These are phyloP conservation scores for Comarum palustre DNA, from an alignment of 306 rosid species.

Conservation along the genomic window DNA sequence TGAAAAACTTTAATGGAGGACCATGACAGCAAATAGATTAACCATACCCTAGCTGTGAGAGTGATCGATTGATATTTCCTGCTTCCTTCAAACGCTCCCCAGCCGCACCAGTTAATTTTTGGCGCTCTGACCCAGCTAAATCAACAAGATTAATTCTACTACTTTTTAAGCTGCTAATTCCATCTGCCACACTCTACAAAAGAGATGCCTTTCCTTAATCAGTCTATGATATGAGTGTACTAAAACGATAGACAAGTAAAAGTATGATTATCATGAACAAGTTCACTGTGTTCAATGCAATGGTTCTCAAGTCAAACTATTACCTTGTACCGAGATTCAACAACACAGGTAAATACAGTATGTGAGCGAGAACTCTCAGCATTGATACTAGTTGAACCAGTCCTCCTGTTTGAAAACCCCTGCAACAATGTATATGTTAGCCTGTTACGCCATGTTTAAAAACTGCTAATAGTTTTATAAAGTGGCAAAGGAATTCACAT, in stretches of 20 bases:
- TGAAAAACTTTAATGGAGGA: not conserved
- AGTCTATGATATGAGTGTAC: not conserved
- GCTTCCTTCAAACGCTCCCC: conserved; percentile 99
- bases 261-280: not conserved
- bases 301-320: too few species aligned
- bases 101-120: conserved; percentile 87
- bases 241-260: not conserved
- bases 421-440: conserved; percentile 38
- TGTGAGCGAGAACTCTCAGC: conserved; percentile 99
- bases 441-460: conserved; percentile 10
- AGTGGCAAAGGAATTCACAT: conserved; percentile 24
- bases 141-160: conserved; percentile 98
- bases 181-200: conserved; percentile 74
- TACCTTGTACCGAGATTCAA: conserved; percentile 96
- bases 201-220: conserved; percentile 30
- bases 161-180: conserved; percentile 79
- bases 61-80: conserved; percentile 94
- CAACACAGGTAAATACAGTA: conserved; percentile 95
- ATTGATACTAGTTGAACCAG: conserved; percentile 93
- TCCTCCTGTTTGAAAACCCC: conserved; percentile 94
- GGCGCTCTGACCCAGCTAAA: conserved; percentile 97
- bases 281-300: too few species aligned
- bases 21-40: conserved; percentile 1
- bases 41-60: conserved; percentile 97
- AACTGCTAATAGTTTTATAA: conserved; percentile 21